Base-by-base conservation (phyloP, 2,329 filamentous ascomycete species). In the Nakataea oryzae region DNA sequence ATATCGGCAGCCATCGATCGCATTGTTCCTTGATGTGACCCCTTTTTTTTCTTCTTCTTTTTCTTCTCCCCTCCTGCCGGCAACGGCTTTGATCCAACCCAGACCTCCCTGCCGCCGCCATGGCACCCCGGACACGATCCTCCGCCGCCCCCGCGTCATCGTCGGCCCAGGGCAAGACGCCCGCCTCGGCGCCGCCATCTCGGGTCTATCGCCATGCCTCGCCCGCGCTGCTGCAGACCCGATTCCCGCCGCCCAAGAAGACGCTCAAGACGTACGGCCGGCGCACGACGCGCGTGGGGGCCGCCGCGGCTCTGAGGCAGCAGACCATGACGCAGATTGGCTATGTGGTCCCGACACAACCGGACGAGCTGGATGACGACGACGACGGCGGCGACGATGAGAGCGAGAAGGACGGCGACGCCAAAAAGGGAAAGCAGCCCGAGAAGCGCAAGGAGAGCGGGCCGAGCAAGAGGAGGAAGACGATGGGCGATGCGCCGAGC, bases 271-370 rank as follows among this genome's bases (percentile, higher is more conserved):
- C 67, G 13, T 73, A 74, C 59, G 69, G 68, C 26, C 64, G 66
- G 2, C 64, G 64, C 2, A 64, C 65, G 5, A 54, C 63, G 1
- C 65, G 66, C 9, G 63, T 64, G 13, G 13, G 63, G 59, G 21
- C 59, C 64, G 5, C 59, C 8, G 41, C 28, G 47, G 21, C n/a
- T 2, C 62, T 70, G 27, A 67, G 65, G 34, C 73, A 75, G 64
- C 70, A 69, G 57, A 75, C 73, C 0, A 58, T 75, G 67, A 74
- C 72, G 3, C 72, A 75, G 63, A 69, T 74, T 13, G 70, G 67
- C 24, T 72, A 71, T 54, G 57, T 67, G 26, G n/a, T 63, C 3
- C 54, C 58, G 3, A 55, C 61, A 3, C 50, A 34, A 55, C 59
- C 61, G 21, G 63, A 60, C 7, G 57, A 57, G 21, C 26, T 61